Evolutionary conservation across 2,329 filamentous ascomycete genomes (phyloP), one percentile per base, ranked within the genome.

Genomic region (Talaromyces pinophilus): DNA sequence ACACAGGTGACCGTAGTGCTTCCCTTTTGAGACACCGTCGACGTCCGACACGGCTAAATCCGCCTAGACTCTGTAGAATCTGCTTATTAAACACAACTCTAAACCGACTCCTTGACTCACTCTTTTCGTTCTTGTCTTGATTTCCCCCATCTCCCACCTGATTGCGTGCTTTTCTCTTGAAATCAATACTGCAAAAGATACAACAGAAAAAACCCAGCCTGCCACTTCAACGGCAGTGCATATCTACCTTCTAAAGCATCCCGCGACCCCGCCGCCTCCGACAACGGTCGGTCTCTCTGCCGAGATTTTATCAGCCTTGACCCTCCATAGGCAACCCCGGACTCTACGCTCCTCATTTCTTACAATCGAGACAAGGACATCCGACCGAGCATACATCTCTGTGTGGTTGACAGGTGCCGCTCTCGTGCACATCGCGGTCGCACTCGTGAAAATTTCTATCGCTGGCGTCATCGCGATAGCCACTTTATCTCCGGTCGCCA

Each of bases 21-120:
- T 40, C 64, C 64, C 38, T 54, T 62, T 66, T 62, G 50, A 54
- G 64, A 66, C 64, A 66, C 64, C 64, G 64, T 66, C 33, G 44
- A 33, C 33, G 25, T 7, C 48, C 25, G 48, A 52, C 25, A 52
- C 48, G 33, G 54, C 30, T 22, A 57, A 22, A 1, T 57, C 54
- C 33, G 33, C n/a, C 28, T 22, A 57, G 54, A 15, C 28, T 30
- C 5, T n/a, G 22, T 54, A 54, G 25, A 57, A 10, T 35, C 19
- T 54, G 46, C 59, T 60, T 55, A 54, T 30, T 52, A 55, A 40
- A 35, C 57, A 44, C 54, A 57, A 42, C 17, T 48, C 35, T 28
- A 38, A 40, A 19, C 19, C 54, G 25, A 40, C 46, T 5, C 11
- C n/a, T 25, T 57, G 19, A 57, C 33, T 57, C 54, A 38, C 19